A percentile compares a stretch with the other conserved stretches of the same genome.
phyloP scores from a whole-genome alignment of 2,329 filamentous ascomycete genomes.

The Penicillium nordicum region DNA sequence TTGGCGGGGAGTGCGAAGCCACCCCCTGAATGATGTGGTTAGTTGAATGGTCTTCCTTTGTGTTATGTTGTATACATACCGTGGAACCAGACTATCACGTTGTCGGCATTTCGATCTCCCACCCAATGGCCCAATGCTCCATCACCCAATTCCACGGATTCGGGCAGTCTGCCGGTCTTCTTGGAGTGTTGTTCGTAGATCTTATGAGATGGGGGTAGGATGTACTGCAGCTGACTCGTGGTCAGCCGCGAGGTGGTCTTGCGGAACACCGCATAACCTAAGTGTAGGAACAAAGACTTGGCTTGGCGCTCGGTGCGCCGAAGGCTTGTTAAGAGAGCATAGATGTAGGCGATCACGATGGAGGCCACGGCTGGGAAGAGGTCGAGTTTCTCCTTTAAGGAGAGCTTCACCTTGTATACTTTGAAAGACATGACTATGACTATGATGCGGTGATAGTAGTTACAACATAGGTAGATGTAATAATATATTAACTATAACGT shows the following conservation, averaged over 20 bases:
- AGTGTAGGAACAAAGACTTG: conserved; percentile 30
- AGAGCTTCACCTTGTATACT: conserved; percentile 22
- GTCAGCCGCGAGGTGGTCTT: conserved; percentile 30
- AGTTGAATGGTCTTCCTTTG: neutral
- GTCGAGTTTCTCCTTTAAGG: conserved; percentile 32
- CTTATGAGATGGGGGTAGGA: conserved; percentile 25
- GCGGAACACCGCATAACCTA: conserved; percentile 36
- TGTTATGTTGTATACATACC: conserved; percentile 20
- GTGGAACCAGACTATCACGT: conserved; percentile 41
- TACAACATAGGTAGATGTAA: no score
- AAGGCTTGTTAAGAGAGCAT: conserved; percentile 29
- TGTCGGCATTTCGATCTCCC: conserved; percentile 34
- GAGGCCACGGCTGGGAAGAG: conserved; percentile 32
- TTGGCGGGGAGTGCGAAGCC: conserved; percentile 53
- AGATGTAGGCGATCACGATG: conserved; percentile 26
- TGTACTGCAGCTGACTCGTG: conserved; percentile 31
- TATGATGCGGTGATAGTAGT: neutral
- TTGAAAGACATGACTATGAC: conserved; percentile 15
- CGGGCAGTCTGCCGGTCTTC: conserved; percentile 20
- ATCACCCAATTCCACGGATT: conserved; percentile 32
- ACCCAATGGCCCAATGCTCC: conserved; percentile 41
- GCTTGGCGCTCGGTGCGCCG: conserved; percentile 30
- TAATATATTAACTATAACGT: no score
- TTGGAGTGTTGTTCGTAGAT: conserved; percentile 31
- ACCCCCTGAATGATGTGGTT: conserved; percentile 43